Percentiles rank a stretch among this genome's conserved stretches.
These are phyloP conservation scores for Xylaria bambusicola DNA, from an alignment of 495 filamentous ascomycete genomes.

Conservation along the genomic window DNA sequence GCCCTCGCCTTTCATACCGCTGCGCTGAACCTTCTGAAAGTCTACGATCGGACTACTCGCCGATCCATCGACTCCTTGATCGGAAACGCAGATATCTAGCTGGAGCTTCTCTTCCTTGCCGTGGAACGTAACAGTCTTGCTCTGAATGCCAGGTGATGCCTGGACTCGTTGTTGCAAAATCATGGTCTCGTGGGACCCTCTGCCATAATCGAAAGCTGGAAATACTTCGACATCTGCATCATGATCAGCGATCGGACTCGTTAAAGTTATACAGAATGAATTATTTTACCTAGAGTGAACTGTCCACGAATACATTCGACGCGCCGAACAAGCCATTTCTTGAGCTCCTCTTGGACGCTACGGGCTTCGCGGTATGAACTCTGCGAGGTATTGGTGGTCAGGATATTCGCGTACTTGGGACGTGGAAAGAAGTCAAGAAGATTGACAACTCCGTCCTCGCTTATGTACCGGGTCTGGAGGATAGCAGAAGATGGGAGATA, in stretches of 20 bases:
- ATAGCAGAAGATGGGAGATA: slow-evolving; percentile 72
- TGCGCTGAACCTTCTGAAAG: slow-evolving; percentile 54
- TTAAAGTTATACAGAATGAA: not conserved
- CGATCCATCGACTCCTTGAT: slow-evolving; percentile 54
- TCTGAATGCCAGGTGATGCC: slow-evolving; percentile 38
- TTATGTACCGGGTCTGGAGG: slow-evolving; percentile 69
- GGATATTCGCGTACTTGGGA: slow-evolving; percentile 48
- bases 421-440: slow-evolving; percentile 72
- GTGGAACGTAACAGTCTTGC: slow-evolving; percentile 64
- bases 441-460: slow-evolving; percentile 70
- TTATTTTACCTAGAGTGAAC: slow-evolving; percentile 55
- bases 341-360: slow-evolving; percentile 54
- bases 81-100: slow-evolving; percentile 61
- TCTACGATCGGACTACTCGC: slow-evolving; percentile 47
- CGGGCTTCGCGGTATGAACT: slow-evolving; percentile 53
- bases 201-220: slow-evolving; percentile 70
- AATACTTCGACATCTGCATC: slow-evolving; percentile 61
- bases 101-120: slow-evolving; percentile 59
- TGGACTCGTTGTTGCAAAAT: slow-evolving; percentile 45
- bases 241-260: not conserved
- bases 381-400: slow-evolving; percentile 45
- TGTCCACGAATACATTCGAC: slow-evolving; percentile 68
- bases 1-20: slow-evolving; percentile 58
- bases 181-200: slow-evolving; percentile 55
- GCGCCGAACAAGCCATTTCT: slow-evolving; percentile 64